These are phyloP conservation scores for Plantago coronopus DNA, from an alignment of 305 asterid species.

Conservation along the genomic window DNA sequence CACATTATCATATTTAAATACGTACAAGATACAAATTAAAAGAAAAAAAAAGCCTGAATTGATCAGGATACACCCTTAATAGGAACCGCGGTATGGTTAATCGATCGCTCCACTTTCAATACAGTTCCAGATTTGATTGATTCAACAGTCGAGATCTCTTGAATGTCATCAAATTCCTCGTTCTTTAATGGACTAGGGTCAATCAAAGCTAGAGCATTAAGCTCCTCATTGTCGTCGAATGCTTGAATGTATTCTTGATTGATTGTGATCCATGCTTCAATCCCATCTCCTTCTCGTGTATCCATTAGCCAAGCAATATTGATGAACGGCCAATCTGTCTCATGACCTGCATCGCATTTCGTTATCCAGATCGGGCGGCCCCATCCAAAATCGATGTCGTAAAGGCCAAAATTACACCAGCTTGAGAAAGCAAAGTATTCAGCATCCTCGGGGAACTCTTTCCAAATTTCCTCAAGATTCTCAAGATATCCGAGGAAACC, in stretches of 20 bases:
- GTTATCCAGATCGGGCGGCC: constrained; percentile 39
- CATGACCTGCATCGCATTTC: constrained; percentile 31
- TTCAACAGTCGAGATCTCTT: constrained; percentile 7
- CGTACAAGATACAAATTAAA: too few species aligned
- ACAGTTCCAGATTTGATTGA: neutral
- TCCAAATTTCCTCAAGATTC: constrained; percentile 33
- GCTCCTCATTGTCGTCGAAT: constrained; percentile 32
- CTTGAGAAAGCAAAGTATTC: constrained; percentile 39
- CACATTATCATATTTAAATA: too few species aligned
- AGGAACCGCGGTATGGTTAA: constrained; percentile 1
- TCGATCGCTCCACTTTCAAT: neutral
- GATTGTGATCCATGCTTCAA: constrained; percentile 42
- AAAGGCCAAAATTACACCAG: constrained; percentile 49
- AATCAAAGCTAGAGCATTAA: constrained; percentile 26
- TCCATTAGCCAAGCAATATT: constrained; percentile 42
- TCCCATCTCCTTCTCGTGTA: constrained; percentile 35
- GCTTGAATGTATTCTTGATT: constrained; percentile 26
- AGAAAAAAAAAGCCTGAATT: neutral
- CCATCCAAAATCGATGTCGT: constrained; percentile 40
- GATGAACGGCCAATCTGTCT: constrained; percentile 29
- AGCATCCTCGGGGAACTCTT: constrained; percentile 20
- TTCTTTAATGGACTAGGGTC: constrained; percentile 33
- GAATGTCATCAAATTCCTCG: neutral
- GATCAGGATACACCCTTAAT: constrained; percentile 9
- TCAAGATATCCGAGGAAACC: constrained; percentile 35